Base-by-base conservation (phyloP, 768 basidiomycete genomes). In the Mycena haematopus region DNA sequence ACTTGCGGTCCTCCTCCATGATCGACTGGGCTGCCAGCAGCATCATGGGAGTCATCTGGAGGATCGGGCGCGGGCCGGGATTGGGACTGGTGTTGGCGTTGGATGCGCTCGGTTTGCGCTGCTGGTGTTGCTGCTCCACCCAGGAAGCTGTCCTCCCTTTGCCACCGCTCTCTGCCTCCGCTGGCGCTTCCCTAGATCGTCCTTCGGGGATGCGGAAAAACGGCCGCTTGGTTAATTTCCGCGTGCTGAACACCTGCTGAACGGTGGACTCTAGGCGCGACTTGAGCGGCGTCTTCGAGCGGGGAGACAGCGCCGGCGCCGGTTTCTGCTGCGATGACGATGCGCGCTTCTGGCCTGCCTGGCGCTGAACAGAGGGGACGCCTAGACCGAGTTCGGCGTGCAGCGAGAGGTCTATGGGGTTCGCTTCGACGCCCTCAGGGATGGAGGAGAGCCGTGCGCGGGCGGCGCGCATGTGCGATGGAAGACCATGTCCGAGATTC, bases 11-110 rank as follows among this genome's bases (percentile, higher is more conserved):
- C 45, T 67, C 66, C 45, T 57, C 40, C 9, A 60, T 45, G 0
- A 67, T 13, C n/a, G 66, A 60, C 38, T 67, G 58, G 15, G 66
- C 62, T n/a, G 66, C 66, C 14, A 64, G 56, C 25, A 38, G 47
- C 58, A 60, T 64, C 25, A 27, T 36, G 6, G 53, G 50, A 7
- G 66, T 64, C 58, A 60, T 53, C 21, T 19, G 44, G 29, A 38
- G 21, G 19, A 44, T 19, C 21, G 42, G 22, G 22, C 40, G 15
- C 6, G 40, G 40, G 15, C 15, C 19, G 40, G 40, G 40, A 17
- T 3, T n/a, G 40, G 19, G 17, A 4, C 2, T 17, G 54, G 36
- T 10, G 36, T 36, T 14, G 36, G 36, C 13, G 36, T 11, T 36
- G 36, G 36, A 15, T 15, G 36, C 36, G 36, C 42, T 47, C 21